A percentile compares a stretch with the other conserved stretches of the same genome.
These are phyloP conservation scores for Aspergillus floridensis DNA, from an alignment of 2,329 filamentous ascomycete genomes.

Conservation along the genomic window DNA sequence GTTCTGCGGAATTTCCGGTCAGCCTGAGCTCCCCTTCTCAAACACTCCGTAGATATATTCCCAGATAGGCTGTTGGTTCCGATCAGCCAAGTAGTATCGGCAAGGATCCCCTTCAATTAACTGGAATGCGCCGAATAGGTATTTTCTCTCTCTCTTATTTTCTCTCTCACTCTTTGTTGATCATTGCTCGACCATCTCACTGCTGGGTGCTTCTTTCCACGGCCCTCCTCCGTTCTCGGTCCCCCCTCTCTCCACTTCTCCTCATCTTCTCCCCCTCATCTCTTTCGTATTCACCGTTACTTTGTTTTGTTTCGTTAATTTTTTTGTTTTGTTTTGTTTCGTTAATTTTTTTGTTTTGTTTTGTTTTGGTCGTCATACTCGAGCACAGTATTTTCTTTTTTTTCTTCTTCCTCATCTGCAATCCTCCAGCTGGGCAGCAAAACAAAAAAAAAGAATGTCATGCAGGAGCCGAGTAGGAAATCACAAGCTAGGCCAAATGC, in stretches of 20 bases:
- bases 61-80: background rate
- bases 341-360: too few species aligned
- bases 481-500: background rate
- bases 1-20: background rate
- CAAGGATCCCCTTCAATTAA: background rate
- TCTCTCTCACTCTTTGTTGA: background rate
- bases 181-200: background rate
- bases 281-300: background rate
- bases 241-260: background rate
- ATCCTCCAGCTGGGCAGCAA: background rate
- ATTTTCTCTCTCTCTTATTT: background rate
- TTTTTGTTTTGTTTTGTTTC: background rate
- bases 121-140: background rate
- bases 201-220: background rate
- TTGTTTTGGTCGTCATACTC: background rate
- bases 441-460: background rate
- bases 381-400: background rate
- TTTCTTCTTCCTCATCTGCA: background rate
- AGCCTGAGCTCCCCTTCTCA: background rate
- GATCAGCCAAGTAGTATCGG: background rate
- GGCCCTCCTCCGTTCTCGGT: background rate
- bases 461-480: slow-evolving; percentile 1
- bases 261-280: background rate
- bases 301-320: too few species aligned
- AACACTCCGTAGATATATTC: background rate